Percentiles rank a stretch among this genome's conserved stretches.
Evolutionary conservation across 2,329 filamentous ascomycete species (phyloP).

Genomic region (Fusarium poae): DNA sequence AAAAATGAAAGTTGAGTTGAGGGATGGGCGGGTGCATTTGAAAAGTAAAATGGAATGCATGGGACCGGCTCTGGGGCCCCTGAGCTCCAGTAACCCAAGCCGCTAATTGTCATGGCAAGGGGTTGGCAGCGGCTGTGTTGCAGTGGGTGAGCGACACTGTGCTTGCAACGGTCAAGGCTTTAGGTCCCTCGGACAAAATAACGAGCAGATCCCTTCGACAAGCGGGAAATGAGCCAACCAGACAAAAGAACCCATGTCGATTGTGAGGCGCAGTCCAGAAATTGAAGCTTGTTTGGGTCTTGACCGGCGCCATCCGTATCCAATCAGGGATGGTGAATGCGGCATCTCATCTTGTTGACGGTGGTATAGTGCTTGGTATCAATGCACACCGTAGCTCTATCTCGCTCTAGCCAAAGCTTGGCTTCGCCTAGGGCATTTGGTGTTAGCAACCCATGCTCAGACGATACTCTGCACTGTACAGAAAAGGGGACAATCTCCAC

Average conservation of each 20-base stretch:
- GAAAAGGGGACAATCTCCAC: slow-evolving; percentile 50
- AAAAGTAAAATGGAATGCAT: slow-evolving; percentile 41
- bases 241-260: slow-evolving; percentile 24
- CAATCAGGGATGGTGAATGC: slow-evolving; percentile 38
- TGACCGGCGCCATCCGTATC: slow-evolving; percentile 24
- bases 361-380: slow-evolving; percentile 43
- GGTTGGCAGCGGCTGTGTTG: slow-evolving; percentile 25
- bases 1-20: slow-evolving; percentile 21
- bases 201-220: slow-evolving; percentile 24
- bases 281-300: slow-evolving; percentile 48
- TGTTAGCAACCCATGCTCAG: slow-evolving; percentile 21
- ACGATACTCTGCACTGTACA: slow-evolving; percentile 37
- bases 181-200: neutral
- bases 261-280: slow-evolving; percentile 45
- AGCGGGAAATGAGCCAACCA: slow-evolving; percentile 26
- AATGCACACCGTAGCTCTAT: slow-evolving; percentile 37
- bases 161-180: slow-evolving; percentile 23
- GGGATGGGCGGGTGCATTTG: slow-evolving; percentile 39
- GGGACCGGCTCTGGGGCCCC: slow-evolving; percentile 18
- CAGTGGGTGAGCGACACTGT: slow-evolving; percentile 33
- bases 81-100: slow-evolving; percentile 31
- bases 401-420: slow-evolving; percentile 27
- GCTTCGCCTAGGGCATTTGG: neutral
- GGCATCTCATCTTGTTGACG: slow-evolving; percentile 48
- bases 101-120: slow-evolving; percentile 41